These are phyloP conservation scores for Penicillium sp. DNA, from an alignment of 2,329 filamentous ascomycete genomes.

Conservation along the genomic window DNA sequence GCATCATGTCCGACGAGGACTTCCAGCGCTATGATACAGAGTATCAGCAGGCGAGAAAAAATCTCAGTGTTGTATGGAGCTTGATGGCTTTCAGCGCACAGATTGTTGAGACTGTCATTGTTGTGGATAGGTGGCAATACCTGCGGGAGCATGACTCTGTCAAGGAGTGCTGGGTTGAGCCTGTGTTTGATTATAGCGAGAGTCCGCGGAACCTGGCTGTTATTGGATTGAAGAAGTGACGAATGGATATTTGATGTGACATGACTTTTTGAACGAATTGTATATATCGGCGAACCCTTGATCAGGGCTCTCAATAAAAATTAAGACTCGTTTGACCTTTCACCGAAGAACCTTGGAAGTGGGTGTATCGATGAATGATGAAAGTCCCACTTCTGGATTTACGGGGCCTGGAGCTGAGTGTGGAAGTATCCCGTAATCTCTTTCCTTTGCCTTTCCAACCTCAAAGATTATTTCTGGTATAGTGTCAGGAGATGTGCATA, in stretches of 20 bases:
- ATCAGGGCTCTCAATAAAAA: background rate
- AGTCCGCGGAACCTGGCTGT: slow-evolving; percentile 92
- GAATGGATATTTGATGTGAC: background rate
- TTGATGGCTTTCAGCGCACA: slow-evolving; percentile 94
- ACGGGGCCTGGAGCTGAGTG: no score
- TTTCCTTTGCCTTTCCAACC: no score
- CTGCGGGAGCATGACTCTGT: slow-evolving; percentile 76
- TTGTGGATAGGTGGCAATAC: slow-evolving; percentile 86
- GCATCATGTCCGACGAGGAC: slow-evolving; percentile 69
- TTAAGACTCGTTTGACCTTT: background rate
- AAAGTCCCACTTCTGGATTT: no score
- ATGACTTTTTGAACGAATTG: background rate
- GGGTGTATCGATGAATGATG: no score
- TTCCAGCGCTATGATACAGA: slow-evolving; percentile 67
- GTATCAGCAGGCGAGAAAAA: slow-evolving; percentile 69
- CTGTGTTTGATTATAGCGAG: slow-evolving; percentile 82
- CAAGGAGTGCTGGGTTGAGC: slow-evolving; percentile 81
- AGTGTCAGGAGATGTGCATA: no score
- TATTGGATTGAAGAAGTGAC: slow-evolving; percentile 76
- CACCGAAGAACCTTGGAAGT: no score
- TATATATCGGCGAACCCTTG: background rate
- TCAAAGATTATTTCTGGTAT: no score
- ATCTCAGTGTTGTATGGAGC: slow-evolving; percentile 85
- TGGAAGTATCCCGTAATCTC: no score
- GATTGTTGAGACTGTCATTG: slow-evolving; percentile 86